Evolutionary conservation across 345 rosid genomes (phyloP), one percentile per base, ranked within the genome.

Genomic region (Populus ilicifolia): DNA sequence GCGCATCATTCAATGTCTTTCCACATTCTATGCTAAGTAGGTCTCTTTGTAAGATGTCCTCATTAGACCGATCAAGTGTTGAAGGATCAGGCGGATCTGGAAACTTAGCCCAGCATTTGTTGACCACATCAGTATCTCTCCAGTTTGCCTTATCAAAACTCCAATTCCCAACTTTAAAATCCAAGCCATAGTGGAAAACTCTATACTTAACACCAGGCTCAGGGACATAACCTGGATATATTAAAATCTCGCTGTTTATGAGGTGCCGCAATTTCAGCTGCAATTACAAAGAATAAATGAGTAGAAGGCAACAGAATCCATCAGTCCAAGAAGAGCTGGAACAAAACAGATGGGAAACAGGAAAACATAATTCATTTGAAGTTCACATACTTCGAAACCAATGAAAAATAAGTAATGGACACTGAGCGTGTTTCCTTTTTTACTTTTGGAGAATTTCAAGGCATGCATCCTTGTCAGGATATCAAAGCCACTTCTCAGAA

Each of bases 181-280:
- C 97, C 75, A 96, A 86, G 10, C 99, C 99, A 73, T 96, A 96
- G 84, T 96, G 99, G 81, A 96, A 96, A 81, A 96, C 98, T 84
- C 92, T 85, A 50, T 93, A 91, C 54, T 85, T 86, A 64, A 89
- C 90, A 36, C 90, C 95, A 12, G 90, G 83, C 79, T 91, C 90
- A 29, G 99, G 99, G n/a, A 89, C 70, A 69, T 96, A 96, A 27
- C 99, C 99, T 0, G 99, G 98, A 81, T 96, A 96, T 69, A 96
- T 86, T 80, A 92, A 80, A 64, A 96, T 96, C 72, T 93, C 89
- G 23, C 75, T 83, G 86, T 76, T 92, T 87, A 93, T 92, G 67
- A 78, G 48, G 63, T 96, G 99, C 77, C 90, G 91, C 74, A 96
- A 78, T 69, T 91, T 80, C 84, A 96, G 87, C 99, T 96, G 96